These are phyloP conservation scores for Hyparrhenia diplandra DNA, from an alignment of 176 grass and related monocot genomes.

Conservation along the genomic window DNA sequence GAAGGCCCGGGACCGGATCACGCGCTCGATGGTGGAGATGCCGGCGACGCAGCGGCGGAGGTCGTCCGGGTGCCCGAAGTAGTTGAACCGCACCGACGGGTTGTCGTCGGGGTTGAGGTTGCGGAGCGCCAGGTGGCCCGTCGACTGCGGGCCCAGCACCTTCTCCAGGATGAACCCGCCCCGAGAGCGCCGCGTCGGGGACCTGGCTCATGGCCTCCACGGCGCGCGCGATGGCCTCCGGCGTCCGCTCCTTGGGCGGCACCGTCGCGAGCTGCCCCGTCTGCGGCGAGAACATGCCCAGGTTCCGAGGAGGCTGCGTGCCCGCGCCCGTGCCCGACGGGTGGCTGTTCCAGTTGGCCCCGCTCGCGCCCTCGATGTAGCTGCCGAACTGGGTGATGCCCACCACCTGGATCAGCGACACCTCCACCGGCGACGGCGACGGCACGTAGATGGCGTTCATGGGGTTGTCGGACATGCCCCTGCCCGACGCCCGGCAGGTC, in stretches of 20 bases:
- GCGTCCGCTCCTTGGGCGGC: conserved; percentile 36
- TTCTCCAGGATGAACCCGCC: conserved; percentile 88
- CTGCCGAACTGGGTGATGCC: conserved; percentile 73
- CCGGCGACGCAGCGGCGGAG: conserved; percentile 63
- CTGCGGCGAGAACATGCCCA: conserved; percentile 65
- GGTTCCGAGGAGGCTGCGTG: conserved; percentile 14
- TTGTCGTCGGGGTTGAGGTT: conserved; percentile 66
- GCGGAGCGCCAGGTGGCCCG: conserved; percentile 42
- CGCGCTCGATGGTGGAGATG: conserved; percentile 46
- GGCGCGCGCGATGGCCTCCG: conserved; percentile 41
- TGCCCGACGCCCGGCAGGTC: conserved; percentile 66
- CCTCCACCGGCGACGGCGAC: conserved; percentile 60
- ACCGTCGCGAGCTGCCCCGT: conserved; percentile 53
- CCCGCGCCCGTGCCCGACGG: neutral
- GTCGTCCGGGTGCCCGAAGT: conserved; percentile 67
- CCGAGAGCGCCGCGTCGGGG: conserved; percentile 42
- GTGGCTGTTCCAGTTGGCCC: conserved; percentile 48
- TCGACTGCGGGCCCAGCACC: conserved; percentile 62
- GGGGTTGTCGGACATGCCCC: conserved; percentile 80
- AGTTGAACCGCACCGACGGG: conserved; percentile 71
- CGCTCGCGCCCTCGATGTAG: conserved; percentile 81
- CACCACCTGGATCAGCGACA: conserved; percentile 82
- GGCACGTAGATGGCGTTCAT: conserved; percentile 75
- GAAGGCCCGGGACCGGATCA: conserved; percentile 61
- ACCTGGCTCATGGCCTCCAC: conserved; percentile 36